Evolutionary conservation across 768 basidiomycete species (phyloP), one percentile per base, ranked within the genome.

Genomic region (Megacollybia marginata): DNA sequence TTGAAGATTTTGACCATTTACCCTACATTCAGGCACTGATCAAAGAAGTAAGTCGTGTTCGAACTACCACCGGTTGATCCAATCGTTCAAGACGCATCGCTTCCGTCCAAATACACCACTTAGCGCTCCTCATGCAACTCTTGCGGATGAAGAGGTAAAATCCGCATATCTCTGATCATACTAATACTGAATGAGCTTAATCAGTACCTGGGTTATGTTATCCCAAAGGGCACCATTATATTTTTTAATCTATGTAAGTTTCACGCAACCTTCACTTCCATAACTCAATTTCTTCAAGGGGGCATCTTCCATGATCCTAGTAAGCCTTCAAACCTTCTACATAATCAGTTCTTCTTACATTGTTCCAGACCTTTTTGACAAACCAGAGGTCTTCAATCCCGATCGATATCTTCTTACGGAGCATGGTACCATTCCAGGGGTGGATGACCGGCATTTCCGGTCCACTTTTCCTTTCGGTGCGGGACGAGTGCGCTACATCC

Each of bases 11-110:
- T 9, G 51, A 54, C 9, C 12, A 46, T 2, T 51, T 64, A 2
- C 57, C 60, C 0, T 65, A 65, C 51, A 42, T 64, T 10, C 51
- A 52, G 34, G 62, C 62, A 4, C 33, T 63, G 18, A 23, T 55
- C 42, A 55, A 50, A 15, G 63, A 65, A 44, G 49, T 52, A 38
- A n/a, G n/a, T n/a, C n/a, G n/a, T 50, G 48, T 36, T 42, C 49
- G 23, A 48, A 38, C 23, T 28, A 18, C 19, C 15, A 40, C 16
- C 16, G n/a, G 9, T 19, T 19, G 45, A 46, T 46, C 11, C 33
- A 23, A 19, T 23, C 16, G 19, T 46, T 23, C 11, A 8, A 46
- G 45, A 46, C 28, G 12, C 45, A 46, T 32, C 13, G 45, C 8
- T 46, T 10, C 12, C 9, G 45, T 12, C 45, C 45, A 8, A 32